A percentile compares a stretch with the other conserved stretches of the same genome.
phyloP scores from a whole-genome alignment of 2,329 filamentous ascomycete genomes.

The Calycina herbarum region DNA sequence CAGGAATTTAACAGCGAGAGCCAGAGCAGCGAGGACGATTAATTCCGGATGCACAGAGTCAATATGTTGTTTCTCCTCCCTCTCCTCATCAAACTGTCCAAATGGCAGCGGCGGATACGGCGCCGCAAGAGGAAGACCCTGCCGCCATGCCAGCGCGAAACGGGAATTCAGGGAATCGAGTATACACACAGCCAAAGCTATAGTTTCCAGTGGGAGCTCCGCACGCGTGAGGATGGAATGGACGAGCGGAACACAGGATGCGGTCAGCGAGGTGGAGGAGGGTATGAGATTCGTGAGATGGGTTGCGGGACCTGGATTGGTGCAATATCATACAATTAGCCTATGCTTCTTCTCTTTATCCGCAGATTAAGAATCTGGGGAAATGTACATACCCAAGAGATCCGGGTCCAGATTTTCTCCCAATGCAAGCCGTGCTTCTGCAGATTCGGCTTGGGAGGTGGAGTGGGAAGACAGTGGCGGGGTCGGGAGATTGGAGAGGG shows the following conservation, averaged over 20 bases:
- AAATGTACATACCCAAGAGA: constrained; percentile 33
- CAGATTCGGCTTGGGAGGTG: constrained; percentile 22
- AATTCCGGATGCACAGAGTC: constrained; percentile 62
- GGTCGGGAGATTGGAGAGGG: constrained; percentile 67
- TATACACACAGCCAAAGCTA: constrained; percentile 66
- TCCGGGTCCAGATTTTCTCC: constrained; percentile 34
- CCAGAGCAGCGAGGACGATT: constrained; percentile 61
- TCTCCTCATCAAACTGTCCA: constrained; percentile 17
- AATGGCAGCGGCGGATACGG: constrained; percentile 38
- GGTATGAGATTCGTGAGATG: constrained; percentile 68
- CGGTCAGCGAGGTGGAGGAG: constrained; percentile 59
- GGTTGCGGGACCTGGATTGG: constrained; percentile 57
- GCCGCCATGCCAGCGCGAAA: constrained; percentile 63
- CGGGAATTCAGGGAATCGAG: constrained; percentile 63
- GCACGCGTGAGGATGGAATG: constrained; percentile 61
- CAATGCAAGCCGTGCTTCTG: constrained; percentile 23
- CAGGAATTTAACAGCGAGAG: constrained; percentile 66
- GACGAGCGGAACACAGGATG: constrained; percentile 57
- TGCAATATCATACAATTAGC: constrained; percentile 30
- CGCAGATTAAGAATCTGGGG: constrained; percentile 15
- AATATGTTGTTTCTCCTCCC: constrained; percentile 49
- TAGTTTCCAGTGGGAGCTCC: constrained; percentile 57
- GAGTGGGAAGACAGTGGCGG: constrained; percentile 54
- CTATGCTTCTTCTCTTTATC: constrained; percentile 16
- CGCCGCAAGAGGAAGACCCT: constrained; percentile 52